Evolutionary conservation across 805 yeast genomes (phyloP).

Genomic region (Zygosaccharomyces kombuchaensis): DNA sequence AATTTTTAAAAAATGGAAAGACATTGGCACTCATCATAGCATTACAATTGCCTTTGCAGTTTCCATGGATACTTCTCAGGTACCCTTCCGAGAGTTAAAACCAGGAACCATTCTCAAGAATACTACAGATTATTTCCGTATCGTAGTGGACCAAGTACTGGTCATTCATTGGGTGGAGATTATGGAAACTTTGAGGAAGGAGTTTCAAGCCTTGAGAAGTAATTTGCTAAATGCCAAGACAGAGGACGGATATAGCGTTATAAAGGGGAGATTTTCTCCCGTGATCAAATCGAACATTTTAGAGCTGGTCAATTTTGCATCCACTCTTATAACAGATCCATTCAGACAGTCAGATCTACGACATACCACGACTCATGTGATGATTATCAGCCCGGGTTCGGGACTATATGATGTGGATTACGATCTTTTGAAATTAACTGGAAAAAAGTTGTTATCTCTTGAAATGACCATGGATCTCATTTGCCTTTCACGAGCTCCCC

Average conservation of each 20-base stretch:
- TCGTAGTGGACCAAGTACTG: slow-evolving; percentile 92
- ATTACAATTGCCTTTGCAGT: slow-evolving; percentile 85
- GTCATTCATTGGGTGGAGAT: slow-evolving; percentile 87
- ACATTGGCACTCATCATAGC: slow-evolving; percentile 81
- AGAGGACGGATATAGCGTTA: slow-evolving; percentile 33
- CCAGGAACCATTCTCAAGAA: slow-evolving; percentile 69
- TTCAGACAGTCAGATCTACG: slow-evolving; percentile 81
- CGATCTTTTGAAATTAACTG: slow-evolving; percentile 66
- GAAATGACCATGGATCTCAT: slow-evolving; percentile 87
- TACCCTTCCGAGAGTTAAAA: slow-evolving; percentile 53
- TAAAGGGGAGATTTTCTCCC: slow-evolving; percentile 69
- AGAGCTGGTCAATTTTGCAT: slow-evolving; percentile 82
- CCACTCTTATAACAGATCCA: slow-evolving; percentile 70
- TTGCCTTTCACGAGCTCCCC: slow-evolving; percentile 84
- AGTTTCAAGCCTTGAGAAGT: slow-evolving; percentile 74
- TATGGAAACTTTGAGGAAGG: slow-evolving; percentile 80
- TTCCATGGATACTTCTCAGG: slow-evolving; percentile 54
- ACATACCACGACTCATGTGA: slow-evolving; percentile 86
- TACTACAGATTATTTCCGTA: slow-evolving; percentile 77
- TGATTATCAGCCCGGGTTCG: slow-evolving; percentile 85
- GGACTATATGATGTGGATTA: slow-evolving; percentile 92
- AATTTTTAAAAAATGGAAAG: slow-evolving; percentile 83
- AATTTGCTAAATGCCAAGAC: slow-evolving; percentile 53
- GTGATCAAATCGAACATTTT: slow-evolving; percentile 84
- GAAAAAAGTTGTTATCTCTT: slow-evolving; percentile 65